phyloP scores from a whole-genome alignment of 345 rosid genomes.

The Linum lewisii region DNA sequence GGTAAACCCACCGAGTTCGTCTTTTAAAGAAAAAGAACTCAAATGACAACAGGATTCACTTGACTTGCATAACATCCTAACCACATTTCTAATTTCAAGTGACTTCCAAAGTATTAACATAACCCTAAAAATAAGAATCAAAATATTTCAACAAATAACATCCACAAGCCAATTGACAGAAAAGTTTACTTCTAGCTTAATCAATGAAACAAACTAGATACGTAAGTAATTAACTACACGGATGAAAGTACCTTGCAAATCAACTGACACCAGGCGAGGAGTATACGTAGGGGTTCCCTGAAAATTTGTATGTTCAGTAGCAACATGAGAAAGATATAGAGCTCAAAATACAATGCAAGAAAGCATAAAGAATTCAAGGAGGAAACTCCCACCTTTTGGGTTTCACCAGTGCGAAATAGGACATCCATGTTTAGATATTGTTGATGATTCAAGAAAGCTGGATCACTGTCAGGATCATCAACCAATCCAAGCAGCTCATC shows the following conservation, averaged over 20 bases:
- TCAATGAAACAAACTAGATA: not conserved
- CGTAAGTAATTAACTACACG: not conserved
- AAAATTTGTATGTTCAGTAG: constrained; percentile 9
- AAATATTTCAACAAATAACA: no score
- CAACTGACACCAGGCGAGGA: constrained; percentile 75
- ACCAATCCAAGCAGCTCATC: constrained; percentile 90
- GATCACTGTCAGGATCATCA: constrained; percentile 54
- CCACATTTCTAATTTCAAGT: no score
- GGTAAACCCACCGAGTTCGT: not conserved
- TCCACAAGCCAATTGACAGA: no score
- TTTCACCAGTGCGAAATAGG: constrained; percentile 76
- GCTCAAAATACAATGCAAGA: not conserved
- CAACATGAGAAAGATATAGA: not conserved
- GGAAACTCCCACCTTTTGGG: constrained; percentile 40
- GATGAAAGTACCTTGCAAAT: constrained; percentile 52
- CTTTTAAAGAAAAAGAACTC: not conserved
- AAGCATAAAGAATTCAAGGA: not conserved
- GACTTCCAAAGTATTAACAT: no score
- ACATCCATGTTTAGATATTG: constrained; percentile 54
- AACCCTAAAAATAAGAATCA: no score
- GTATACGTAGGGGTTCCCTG: constrained; percentile 73
- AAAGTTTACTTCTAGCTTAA: no score
- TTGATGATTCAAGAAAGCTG: constrained; percentile 42
- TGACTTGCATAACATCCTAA: no score
- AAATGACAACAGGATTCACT: not conserved